A percentile compares a stretch with the other conserved stretches of the same genome.
Evolutionary conservation across 2,329 filamentous ascomycete genomes (phyloP).

Genomic region (Myriosclerotinia scirpicola): DNA sequence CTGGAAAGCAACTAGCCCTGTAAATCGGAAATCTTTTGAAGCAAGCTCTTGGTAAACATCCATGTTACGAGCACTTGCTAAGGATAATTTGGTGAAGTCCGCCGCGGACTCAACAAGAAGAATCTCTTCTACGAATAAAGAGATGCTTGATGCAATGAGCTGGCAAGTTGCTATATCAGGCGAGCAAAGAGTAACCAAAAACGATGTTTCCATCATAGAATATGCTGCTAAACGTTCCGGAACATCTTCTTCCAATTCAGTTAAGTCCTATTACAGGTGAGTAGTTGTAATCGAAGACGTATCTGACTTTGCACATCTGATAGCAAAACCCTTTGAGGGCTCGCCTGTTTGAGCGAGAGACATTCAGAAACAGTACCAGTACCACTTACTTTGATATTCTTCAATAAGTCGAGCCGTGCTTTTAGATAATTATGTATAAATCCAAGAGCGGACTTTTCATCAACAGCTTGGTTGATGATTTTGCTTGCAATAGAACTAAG

Average conservation of each 20-base stretch:
- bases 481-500: slow-evolving; percentile 38
- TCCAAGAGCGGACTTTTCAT: slow-evolving; percentile 35
- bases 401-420: slow-evolving; percentile 54
- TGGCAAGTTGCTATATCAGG: slow-evolving; percentile 65
- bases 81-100: slow-evolving; percentile 51
- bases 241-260: slow-evolving; percentile 54
- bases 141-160: slow-evolving; percentile 61
- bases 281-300: slow-evolving; percentile 1
- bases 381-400: slow-evolving; percentile 37
- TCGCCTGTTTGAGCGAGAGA: neutral
- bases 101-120: slow-evolving; percentile 53
- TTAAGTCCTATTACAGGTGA: slow-evolving; percentile 50
- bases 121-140: slow-evolving; percentile 62
- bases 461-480: slow-evolving; percentile 32
- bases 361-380: neutral
- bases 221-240: slow-evolving; percentile 54
- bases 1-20: slow-evolving; percentile 68
- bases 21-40: slow-evolving; percentile 64
- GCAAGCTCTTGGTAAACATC: slow-evolving; percentile 62
- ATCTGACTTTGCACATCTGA: neutral
- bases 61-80: slow-evolving; percentile 58
- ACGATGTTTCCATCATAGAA: slow-evolving; percentile 59
- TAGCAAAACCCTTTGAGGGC: neutral
- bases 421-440: slow-evolving; percentile 57
- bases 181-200: slow-evolving; percentile 64